These are phyloP conservation scores for Triticum monococcum DNA, from an alignment of 176 grass and related monocot species.

Conservation along the genomic window DNA sequence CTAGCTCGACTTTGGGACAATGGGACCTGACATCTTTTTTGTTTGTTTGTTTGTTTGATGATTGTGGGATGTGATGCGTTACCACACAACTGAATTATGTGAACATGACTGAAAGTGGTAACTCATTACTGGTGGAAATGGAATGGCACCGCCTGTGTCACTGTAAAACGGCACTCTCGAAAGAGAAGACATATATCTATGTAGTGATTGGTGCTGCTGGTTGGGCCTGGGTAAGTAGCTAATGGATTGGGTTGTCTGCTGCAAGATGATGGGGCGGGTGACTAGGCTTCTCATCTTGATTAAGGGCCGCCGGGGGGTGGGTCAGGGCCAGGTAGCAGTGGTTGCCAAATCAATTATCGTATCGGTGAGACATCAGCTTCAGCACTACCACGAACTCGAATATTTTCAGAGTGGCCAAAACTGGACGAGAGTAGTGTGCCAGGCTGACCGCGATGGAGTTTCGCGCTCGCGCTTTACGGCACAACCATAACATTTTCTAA, in stretches of 20 bases:
- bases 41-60: neutral
- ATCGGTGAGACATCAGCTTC: constrained; percentile 39
- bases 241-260: neutral
- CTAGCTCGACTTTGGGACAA: neutral
- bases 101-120: neutral
- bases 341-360: constrained; percentile 49
- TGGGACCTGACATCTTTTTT: neutral
- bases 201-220: too few relatives aligned
- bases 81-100: neutral
- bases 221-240: neutral
- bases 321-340: neutral
- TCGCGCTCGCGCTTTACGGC: neutral
- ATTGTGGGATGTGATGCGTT: constrained; percentile 14
- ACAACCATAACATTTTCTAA: neutral
- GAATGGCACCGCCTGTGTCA: neutral
- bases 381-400: neutral
- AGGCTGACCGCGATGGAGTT: neutral
- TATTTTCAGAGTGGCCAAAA: neutral
- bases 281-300: neutral
- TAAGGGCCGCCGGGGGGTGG: neutral
- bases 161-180: neutral
- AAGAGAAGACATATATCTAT: neutral
- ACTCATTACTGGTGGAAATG: too few relatives aligned
- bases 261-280: neutral
- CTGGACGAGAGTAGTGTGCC: neutral